A percentile compares a stretch with the other conserved stretches of the same genome.
Evolutionary conservation across 345 rosid genomes (phyloP).

Genomic region (Cochlearia excelsa): DNA sequence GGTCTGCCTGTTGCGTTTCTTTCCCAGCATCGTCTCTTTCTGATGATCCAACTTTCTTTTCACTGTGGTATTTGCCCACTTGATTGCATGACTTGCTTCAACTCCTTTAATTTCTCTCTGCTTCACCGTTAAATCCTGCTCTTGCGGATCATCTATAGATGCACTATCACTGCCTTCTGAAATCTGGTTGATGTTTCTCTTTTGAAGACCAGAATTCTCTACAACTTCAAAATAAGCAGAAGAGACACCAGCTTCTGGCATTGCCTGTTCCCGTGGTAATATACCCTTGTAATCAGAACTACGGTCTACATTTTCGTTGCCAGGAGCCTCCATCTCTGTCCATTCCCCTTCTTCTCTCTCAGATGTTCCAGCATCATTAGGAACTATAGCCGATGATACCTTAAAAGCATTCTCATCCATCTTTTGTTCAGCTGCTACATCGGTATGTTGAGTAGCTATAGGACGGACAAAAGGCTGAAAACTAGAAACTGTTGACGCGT

Average conservation of each 20-base stretch:
- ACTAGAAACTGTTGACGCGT: conserved; percentile 72
- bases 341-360: conserved; percentile 99
- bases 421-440: conserved; percentile 42
- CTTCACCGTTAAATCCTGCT: conserved; percentile 41
- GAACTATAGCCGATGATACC: conserved; percentile 35
- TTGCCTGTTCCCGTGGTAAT: conserved; percentile 38
- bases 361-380: conserved; percentile 36
- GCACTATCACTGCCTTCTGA: conserved; percentile 48
- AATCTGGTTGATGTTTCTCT: conserved; percentile 38
- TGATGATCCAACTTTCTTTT: conserved; percentile 91
- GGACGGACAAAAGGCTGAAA: conserved; percentile 89
- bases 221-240: conserved; percentile 36
- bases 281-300: conserved; percentile 30
- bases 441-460: conserved; percentile 35
- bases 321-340: conserved; percentile 65
- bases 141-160: conserved; percentile 45
- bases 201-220: conserved; percentile 34
- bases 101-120: conserved; percentile 76
- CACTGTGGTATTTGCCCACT: conserved; percentile 59
- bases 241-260: conserved; percentile 32
- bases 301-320: conserved; percentile 20
- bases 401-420: conserved; percentile 37
- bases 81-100: conserved; percentile 76
- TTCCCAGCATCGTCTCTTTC: conserved; percentile 95
- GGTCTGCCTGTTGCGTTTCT: conserved; percentile 92